phyloP scores from a whole-genome alignment of 2,329 filamentous ascomycete species.

The Dactylellina haptotyla region DNA sequence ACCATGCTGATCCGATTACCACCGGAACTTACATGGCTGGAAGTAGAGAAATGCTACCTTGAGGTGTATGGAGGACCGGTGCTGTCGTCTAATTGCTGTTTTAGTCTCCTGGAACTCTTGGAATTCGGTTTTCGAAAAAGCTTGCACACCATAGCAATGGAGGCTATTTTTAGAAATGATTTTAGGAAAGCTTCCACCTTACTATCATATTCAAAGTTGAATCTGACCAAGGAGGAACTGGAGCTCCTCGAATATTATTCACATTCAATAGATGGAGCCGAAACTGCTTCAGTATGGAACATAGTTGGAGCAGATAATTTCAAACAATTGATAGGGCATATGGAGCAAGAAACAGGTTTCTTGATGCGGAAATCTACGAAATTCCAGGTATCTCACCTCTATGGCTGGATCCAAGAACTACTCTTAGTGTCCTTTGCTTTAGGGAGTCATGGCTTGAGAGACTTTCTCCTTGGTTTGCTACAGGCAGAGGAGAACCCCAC shows the following conservation, averaged over 20 bases:
- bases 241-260: not conserved
- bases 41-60: constrained; percentile 4
- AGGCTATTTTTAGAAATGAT: constrained; percentile 11
- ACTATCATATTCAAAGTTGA: not conserved
- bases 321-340: not conserved
- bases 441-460: no score
- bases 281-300: constrained; percentile 2
- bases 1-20: not conserved
- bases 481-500: no score
- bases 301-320: constrained; percentile 5
- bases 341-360: no score
- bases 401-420: no score
- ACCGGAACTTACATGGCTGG: not conserved
- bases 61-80: not conserved
- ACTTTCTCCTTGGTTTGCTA: no score
- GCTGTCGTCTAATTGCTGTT: not conserved
- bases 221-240: not conserved
- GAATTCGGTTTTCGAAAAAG: constrained; percentile 12
- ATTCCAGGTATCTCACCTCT: no score
- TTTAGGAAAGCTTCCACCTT: not conserved
- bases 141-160: constrained; percentile 1
- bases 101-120: not conserved
- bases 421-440: no score
- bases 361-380: no score
- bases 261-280: not conserved